Conservation (phyloP, 805 yeast genomes). For the Yueomyces sinensis region DNA sequence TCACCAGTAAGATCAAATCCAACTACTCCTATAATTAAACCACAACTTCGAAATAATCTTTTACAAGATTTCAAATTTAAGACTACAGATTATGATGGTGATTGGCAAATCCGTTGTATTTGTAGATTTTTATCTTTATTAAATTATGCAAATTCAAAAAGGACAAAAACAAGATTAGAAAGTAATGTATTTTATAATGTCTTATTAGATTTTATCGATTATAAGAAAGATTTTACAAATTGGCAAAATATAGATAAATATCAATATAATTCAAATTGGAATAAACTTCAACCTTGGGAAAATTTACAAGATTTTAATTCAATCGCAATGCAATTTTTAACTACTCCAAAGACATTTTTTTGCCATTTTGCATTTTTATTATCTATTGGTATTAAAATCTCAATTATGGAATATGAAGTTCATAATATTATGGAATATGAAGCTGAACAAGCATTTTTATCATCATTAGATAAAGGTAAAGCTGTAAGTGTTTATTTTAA, state of each 20-base stretch:
- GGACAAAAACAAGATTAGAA: conserved; percentile 18
- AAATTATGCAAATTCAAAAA: conserved; percentile 34
- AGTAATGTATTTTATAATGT: conserved; percentile 48
- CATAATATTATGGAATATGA: conserved; percentile 68
- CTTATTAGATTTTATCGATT: conserved; percentile 66
- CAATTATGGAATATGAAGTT: conserved; percentile 72
- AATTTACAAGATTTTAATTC: not conserved
- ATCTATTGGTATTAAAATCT: conserved; percentile 70
- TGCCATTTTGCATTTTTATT: conserved; percentile 79
- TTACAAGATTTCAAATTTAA: conserved; percentile 13
- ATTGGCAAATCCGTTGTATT: conserved; percentile 71
- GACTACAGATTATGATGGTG: conserved; percentile 44
- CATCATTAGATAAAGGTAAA: conserved; percentile 49
- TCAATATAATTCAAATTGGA: not conserved
- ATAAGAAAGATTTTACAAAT: conserved; percentile 66
- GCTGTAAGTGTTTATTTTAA: conserved; percentile 56
- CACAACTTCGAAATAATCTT: not conserved
- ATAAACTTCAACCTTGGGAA: not conserved
- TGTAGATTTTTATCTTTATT: conserved; percentile 44
- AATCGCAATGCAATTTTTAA: not conserved
- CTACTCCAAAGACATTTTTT: conserved; percentile 21
- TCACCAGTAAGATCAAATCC: not conserved
- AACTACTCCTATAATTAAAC: not conserved
- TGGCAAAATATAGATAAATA: conserved; percentile 34
- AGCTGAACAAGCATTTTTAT: conserved; percentile 81